Conservation (phyloP, 1,284 basidiomycete species). For the Moniliella sp. region DNA sequence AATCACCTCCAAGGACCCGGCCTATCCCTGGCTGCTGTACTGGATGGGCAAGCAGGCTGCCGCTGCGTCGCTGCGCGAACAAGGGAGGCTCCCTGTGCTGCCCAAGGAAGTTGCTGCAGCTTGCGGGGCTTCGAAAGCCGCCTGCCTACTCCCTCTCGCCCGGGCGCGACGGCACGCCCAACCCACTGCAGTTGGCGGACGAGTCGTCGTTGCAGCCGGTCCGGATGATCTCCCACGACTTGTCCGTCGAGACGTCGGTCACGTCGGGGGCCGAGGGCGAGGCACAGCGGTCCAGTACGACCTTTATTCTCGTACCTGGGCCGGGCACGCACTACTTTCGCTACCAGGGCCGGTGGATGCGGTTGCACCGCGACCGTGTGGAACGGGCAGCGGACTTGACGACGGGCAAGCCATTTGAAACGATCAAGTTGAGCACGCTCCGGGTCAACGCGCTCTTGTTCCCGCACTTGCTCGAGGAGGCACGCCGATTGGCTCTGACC, state of each 20-base stretch:
- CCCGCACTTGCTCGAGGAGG: slow-evolving; percentile 59
- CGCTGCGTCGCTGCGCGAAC: slow-evolving; percentile 21
- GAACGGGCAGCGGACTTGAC: slow-evolving; percentile 57
- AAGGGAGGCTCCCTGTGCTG: slow-evolving; percentile 9
- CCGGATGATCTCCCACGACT: slow-evolving; percentile 44
- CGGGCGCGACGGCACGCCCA: neutral
- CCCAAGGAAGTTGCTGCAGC: neutral
- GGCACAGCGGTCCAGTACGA: slow-evolving; percentile 48
- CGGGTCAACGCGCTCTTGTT: slow-evolving; percentile 65
- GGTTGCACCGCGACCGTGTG: slow-evolving; percentile 64
- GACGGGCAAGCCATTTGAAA: slow-evolving; percentile 89
- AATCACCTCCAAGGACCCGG: slow-evolving; percentile 79
- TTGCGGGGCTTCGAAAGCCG: neutral
- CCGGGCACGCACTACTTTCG: slow-evolving; percentile 83
- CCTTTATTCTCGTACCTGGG: slow-evolving; percentile 77
- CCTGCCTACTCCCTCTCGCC: too few relatives aligned
- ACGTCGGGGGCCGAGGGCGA: neutral
- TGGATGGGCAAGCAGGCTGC: slow-evolving; percentile 59
- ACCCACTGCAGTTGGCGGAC: slow-evolving; percentile 20
- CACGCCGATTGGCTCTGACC: slow-evolving; percentile 61
- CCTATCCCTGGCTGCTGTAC: slow-evolving; percentile 87
- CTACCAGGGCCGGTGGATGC: slow-evolving; percentile 79
- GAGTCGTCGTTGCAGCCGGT: slow-evolving; percentile 30
- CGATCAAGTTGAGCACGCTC: slow-evolving; percentile 76
- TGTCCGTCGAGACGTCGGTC: slow-evolving; percentile 75